These are phyloP conservation scores for Solanum aculeatissimum DNA, from an alignment of 305 asterid species.

Conservation along the genomic window DNA sequence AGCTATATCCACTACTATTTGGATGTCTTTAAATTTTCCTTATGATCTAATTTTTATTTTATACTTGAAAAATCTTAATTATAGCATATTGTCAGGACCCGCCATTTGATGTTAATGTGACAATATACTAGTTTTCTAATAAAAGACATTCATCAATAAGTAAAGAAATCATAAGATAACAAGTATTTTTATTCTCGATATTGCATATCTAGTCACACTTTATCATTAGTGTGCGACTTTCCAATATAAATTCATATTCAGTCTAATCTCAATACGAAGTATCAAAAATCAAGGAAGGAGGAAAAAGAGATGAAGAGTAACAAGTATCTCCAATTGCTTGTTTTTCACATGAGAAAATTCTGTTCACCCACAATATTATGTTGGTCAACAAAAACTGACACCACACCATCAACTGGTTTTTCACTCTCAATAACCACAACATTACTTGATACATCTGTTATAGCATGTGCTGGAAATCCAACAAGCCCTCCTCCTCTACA, in stretches of 20 bases:
- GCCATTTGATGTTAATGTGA: too few relatives aligned
- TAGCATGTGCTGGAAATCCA: slow-evolving; percentile 27
- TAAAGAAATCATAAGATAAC: background rate
- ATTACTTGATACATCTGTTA: slow-evolving; percentile 41
- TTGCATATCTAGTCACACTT: background rate
- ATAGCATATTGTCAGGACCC: too few relatives aligned
- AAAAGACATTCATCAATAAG: background rate
- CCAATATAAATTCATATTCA: background rate
- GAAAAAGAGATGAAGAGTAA: background rate
- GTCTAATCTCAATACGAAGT: background rate
- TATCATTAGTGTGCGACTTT: background rate
- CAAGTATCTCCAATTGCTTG: background rate
- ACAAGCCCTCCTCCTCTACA: background rate
- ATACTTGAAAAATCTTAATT: background rate
- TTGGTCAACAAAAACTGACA: slow-evolving; percentile 50
- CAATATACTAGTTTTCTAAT: background rate
- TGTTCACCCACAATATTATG: slow-evolving; percentile 30
- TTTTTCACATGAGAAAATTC: background rate
- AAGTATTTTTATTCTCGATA: background rate
- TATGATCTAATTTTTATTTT: background rate
- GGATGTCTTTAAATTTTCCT: background rate
- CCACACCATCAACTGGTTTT: slow-evolving; percentile 20
- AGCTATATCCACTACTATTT: background rate
- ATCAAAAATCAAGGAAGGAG: background rate
- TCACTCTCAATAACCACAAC: slow-evolving; percentile 47